Percentiles rank a stretch among this genome's conserved stretches.
phyloP scores from a whole-genome alignment of 2,329 filamentous ascomycete species.

The Trichoderma koningii region DNA sequence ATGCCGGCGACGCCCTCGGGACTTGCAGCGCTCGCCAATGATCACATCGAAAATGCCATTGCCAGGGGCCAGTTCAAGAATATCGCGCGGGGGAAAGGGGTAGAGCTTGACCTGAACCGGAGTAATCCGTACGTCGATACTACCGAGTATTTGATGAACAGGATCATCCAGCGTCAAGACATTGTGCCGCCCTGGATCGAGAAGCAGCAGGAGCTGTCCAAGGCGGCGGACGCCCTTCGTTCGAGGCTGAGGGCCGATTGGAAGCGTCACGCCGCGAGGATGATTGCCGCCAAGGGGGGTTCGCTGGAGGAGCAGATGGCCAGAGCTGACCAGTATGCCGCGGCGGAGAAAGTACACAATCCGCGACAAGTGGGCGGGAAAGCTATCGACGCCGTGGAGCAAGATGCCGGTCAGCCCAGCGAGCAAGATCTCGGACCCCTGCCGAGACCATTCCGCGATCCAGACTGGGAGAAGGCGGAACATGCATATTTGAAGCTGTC shows the following conservation, averaged over 20 bases:
- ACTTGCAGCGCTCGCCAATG: constrained; percentile 80
- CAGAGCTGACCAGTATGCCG: constrained; percentile 71
- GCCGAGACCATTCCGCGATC: constrained; percentile 71
- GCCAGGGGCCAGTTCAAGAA: constrained; percentile 85
- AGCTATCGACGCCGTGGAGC: neutral
- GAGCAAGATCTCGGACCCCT: constrained; percentile 37
- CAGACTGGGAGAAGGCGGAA: constrained; percentile 73
- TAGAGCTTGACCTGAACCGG: constrained; percentile 80
- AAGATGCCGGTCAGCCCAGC: neutral
- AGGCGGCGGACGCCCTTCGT: constrained; percentile 70
- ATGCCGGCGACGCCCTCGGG: constrained; percentile 79
- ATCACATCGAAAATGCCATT: constrained; percentile 91
- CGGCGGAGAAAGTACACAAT: constrained; percentile 69
- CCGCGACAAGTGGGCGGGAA: constrained; percentile 46
- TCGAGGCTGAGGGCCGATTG: constrained; percentile 76
- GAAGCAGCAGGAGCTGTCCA: constrained; percentile 88
- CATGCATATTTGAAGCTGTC: constrained; percentile 73
- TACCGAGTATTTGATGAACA: constrained; percentile 97
- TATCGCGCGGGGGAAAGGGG: constrained; percentile 74
- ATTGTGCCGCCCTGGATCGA: constrained; percentile 98
- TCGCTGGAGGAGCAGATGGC: constrained; percentile 71
- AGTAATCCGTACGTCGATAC: constrained; percentile 92
- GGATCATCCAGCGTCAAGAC: constrained; percentile 95
- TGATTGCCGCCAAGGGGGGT: constrained; percentile 77
- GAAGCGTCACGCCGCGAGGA: constrained; percentile 76